These are phyloP conservation scores for Thuja plicata DNA, from an alignment of 83 land plant genomes.

Conservation along the genomic window DNA sequence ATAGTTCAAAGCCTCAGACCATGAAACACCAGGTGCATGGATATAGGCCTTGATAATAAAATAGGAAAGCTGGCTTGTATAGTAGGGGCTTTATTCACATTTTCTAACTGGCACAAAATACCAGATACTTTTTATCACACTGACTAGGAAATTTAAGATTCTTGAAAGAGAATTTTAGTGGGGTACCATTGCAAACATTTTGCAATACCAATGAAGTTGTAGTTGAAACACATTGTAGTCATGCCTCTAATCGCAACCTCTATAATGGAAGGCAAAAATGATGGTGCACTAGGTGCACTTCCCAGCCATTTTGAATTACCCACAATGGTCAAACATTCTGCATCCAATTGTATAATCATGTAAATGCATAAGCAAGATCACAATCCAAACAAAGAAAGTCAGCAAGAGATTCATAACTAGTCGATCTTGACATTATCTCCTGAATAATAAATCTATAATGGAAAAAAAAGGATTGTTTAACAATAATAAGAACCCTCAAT, in stretches of 20 bases:
- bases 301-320: slow-evolving; percentile 95
- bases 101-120: neutral
- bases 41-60: neutral
- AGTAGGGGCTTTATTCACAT: neutral
- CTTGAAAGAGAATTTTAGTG: neutral
- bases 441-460: no score
- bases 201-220: slow-evolving; percentile 90
- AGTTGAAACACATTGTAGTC: slow-evolving; percentile 75
- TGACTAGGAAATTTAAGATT: neutral
- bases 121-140: neutral
- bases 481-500: neutral
- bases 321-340: slow-evolving; percentile 91
- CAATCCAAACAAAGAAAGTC: neutral
- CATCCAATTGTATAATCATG: neutral
- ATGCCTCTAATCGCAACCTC: slow-evolving; percentile 81
- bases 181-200: slow-evolving; percentile 95
- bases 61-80: neutral
- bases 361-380: neutral
- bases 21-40: neutral
- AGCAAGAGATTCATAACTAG: neutral
- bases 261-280: slow-evolving; percentile 65
- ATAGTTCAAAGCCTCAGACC: no score
- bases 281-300: slow-evolving; percentile 57
- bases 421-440: neutral
- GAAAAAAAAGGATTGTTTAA: neutral